Evolutionary conservation across 768 basidiomycete species (phyloP), one percentile per base, ranked within the genome.

Genomic region (Macrocybe gigantea): DNA sequence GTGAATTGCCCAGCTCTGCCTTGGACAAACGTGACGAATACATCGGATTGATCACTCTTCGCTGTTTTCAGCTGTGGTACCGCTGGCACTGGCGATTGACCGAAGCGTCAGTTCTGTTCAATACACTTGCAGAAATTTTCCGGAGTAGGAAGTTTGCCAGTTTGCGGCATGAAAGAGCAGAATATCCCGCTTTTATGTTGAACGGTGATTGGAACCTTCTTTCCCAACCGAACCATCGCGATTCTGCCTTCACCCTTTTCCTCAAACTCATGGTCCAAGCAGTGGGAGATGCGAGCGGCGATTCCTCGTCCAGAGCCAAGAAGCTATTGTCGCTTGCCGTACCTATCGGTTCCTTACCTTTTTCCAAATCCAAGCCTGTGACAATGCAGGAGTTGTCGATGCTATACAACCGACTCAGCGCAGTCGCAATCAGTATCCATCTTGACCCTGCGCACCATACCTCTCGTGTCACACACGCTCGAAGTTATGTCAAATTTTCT

Each of bases 361-460:
- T 86, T 66, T 76, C 75, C 3, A 76, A 79, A 37, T 61, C 63
- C 1, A 66, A 60, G 3, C 78, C 77, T 5, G 81, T 83, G 0
- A 66, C 71, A 0, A 51, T 61, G 2, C 68, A 74, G 33, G 79
- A 87, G 34, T 70, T 88, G 2, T 85, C 89, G 1, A 82, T 82
- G 75, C 71, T 95, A 33, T 80, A 85, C 64, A 96, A 96, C 63
- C 81, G 93, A 7, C 81, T 89, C 56, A 80, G 78, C 42, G 83
- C 87, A 8, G 70, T 87, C 53, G 79, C 85, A 5, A 70, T 89
- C 29, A 82, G 81, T 4, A 73, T 88, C 38, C 76, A 83, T 54
- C 75, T 96, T 39, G 80, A 85, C 40, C 59, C 69, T 1, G 54
- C 69, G 2, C 73, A 75, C 14, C 64, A 74, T 40, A 65, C 64